Base-by-base conservation (phyloP, 306 rosid species). In the Trichosanthes truncata region DNA sequence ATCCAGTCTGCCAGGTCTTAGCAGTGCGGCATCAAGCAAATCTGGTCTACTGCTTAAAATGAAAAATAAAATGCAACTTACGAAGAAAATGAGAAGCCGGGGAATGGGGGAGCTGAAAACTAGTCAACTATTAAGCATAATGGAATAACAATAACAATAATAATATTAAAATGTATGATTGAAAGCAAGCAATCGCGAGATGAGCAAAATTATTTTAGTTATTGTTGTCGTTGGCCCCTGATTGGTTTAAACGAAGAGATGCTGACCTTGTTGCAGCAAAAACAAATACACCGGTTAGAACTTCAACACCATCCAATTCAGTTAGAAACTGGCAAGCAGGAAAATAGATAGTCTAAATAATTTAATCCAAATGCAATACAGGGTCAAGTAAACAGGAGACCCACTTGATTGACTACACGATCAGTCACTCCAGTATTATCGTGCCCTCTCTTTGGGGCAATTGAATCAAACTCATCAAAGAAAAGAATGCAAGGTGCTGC, bases 361-460 rank as follows among this genome's bases (percentile, higher is more conserved):
- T 76, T 31, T 26, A 41, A 72, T 52, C 60, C 41, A 9, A 65
- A 68, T 57, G 21, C 78, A 78, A 62, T 23, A 66, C 23, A 60
- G 74, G 80, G 76, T 41, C 18, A 55, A 73, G 77, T 20, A 77
- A 63, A 52, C 29, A 71, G 45, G 71, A 79, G 46, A 87, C 87
- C 76, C 55, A 94, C 98, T 82, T 94, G 98, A 90, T 94, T 94
- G 81, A 92, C 98, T 55, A 94, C 97, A 80, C 98, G 97, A 79
- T 94, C 98, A 61, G 97, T 94, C 33, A 94, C 98, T 84, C 98
- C 98, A 81, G 97, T 94, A 85, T 94, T 94, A 88, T 94, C 98
- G 81, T 92, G 97, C 82, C 98, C 98, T 89, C 97, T 91, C 89
- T 92, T 92, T 14, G 98, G 98, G 72, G 98, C 98, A 81, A 94